phyloP scores from a whole-genome alignment of 495 filamentous ascomycete genomes.

The Aspergillus baeticus region DNA sequence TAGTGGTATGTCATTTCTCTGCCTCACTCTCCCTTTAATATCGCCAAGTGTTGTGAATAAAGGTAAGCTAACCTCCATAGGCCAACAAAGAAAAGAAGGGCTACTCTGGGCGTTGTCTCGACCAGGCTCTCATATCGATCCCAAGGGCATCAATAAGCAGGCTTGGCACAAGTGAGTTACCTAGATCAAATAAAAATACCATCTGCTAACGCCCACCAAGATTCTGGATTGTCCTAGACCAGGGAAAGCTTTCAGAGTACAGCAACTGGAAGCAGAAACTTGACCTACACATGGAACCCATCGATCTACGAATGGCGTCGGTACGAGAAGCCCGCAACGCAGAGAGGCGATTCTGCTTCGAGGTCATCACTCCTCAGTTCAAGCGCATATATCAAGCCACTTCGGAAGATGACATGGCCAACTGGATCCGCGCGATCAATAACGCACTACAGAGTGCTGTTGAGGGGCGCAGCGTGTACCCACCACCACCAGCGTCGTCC shows the following conservation, averaged over 20 bases:
- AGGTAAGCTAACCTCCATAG: constrained; percentile 36
- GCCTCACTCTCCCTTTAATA: too few relatives aligned
- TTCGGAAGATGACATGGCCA: constrained; percentile 96
- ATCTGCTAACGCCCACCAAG: constrained; percentile 44
- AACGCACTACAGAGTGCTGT: constrained; percentile 96
- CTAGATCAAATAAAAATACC: too few relatives aligned
- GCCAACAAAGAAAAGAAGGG: constrained; percentile 79
- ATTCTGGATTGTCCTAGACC: constrained; percentile 97
- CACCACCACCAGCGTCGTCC: constrained; percentile 36
- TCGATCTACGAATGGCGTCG: constrained; percentile 94
- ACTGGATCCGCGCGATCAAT: constrained; percentile 95
- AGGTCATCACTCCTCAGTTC: constrained; percentile 95
- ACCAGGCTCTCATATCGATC: constrained; percentile 92
- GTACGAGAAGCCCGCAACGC: constrained; percentile 93
- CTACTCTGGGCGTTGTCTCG: constrained; percentile 91
- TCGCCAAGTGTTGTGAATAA: too few relatives aligned
- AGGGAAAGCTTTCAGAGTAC: constrained; percentile 94
- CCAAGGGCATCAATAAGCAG: constrained; percentile 91
- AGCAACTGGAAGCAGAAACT: constrained; percentile 99
- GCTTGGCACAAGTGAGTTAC: constrained; percentile 99
- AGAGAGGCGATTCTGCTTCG: constrained; percentile 95
- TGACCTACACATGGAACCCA: constrained; percentile 96
- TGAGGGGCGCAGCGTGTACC: constrained; percentile 66
- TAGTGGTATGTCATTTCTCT: constrained; percentile 30
- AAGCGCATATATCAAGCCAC: constrained; percentile 98